Evolutionary conservation across 345 rosid species (phyloP).

Genomic region (Eutrema yunnanense): DNA sequence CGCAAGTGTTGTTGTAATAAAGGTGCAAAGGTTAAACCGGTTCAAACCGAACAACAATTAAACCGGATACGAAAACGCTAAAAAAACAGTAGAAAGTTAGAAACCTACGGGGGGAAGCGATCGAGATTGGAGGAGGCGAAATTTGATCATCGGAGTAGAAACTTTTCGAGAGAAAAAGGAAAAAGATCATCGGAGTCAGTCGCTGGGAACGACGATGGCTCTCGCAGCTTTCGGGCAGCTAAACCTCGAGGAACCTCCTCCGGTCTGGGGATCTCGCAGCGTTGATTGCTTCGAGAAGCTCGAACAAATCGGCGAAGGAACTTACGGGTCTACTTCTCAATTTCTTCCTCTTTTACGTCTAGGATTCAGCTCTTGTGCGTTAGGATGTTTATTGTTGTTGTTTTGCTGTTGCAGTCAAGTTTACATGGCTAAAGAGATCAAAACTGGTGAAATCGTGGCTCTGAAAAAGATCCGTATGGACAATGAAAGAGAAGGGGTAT

Average conservation of each 20-base stretch:
- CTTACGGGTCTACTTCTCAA: constrained; percentile 51
- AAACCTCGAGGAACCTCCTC: constrained; percentile 53
- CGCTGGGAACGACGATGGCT: constrained; percentile 35
- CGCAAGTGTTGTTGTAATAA: not conserved
- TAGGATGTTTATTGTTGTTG: not conserved
- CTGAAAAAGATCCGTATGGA: constrained; percentile 97
- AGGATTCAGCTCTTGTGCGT: not conserved
- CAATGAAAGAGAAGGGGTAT: constrained; percentile 95
- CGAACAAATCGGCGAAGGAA: constrained; percentile 87
- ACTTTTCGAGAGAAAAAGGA: not conserved
- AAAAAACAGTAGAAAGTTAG: not conserved
- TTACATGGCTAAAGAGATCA: constrained; percentile 86
- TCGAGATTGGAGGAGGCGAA: not conserved
- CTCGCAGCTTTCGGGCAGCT: constrained; percentile 51
- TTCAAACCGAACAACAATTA: not conserved
- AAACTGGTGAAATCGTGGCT: constrained; percentile 91
- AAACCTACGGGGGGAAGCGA: not conserved
- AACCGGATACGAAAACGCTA: not conserved
- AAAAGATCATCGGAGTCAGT: not conserved
- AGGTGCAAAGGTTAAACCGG: not conserved
- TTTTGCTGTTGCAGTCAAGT: constrained; percentile 63
- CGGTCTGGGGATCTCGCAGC: constrained; percentile 70
- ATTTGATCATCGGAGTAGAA: not conserved
- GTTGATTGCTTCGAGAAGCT: constrained; percentile 78
- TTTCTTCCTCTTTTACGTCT: not conserved